These are phyloP conservation scores for Starmerella scarabaei DNA, from an alignment of 805 yeast genomes.

Conservation along the genomic window DNA sequence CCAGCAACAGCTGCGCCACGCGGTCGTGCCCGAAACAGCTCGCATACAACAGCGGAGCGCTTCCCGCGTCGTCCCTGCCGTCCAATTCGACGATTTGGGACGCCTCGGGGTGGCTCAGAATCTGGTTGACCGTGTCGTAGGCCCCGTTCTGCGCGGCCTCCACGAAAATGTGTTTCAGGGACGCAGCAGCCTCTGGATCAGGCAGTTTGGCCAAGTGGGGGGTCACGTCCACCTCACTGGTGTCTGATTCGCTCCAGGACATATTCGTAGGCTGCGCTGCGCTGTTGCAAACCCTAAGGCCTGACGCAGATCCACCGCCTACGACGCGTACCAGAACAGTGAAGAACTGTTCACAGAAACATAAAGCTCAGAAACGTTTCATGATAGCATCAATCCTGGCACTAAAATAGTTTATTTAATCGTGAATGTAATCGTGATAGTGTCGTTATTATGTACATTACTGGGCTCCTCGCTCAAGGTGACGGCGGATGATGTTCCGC, in stretches of 20 bases:
- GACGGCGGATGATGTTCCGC: conserved; percentile 64
- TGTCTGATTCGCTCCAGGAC: too few relatives aligned
- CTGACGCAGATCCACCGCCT: too few relatives aligned
- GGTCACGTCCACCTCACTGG: conserved; percentile 17
- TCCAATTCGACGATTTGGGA: conserved; percentile 24
- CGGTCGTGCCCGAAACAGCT: conserved; percentile 31
- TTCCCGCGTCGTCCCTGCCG: conserved; percentile 28
- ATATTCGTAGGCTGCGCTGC: too few relatives aligned
- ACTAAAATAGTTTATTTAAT: too few relatives aligned
- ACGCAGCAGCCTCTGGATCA: conserved; percentile 14
- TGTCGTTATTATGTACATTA: too few relatives aligned
- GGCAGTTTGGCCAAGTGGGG: conserved; percentile 18
- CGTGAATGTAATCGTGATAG: too few relatives aligned
- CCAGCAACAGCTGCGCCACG: conserved; percentile 27
- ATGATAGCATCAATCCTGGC: too few relatives aligned
- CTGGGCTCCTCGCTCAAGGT: conserved; percentile 20
- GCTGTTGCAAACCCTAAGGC: too few relatives aligned
- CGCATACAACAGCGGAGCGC: conserved; percentile 31
- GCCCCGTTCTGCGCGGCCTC: conserved; percentile 30
- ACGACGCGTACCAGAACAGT: too few relatives aligned
- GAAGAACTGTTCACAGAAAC: too few relatives aligned
- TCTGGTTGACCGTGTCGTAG: conserved; percentile 20
- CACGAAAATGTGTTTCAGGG: conserved; percentile 25
- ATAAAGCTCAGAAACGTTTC: too few relatives aligned
- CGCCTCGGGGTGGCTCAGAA: conserved; percentile 23